Base-by-base conservation (phyloP, 1,284 basidiomycete genomes). In the Pisolithus thermaeus region DNA sequence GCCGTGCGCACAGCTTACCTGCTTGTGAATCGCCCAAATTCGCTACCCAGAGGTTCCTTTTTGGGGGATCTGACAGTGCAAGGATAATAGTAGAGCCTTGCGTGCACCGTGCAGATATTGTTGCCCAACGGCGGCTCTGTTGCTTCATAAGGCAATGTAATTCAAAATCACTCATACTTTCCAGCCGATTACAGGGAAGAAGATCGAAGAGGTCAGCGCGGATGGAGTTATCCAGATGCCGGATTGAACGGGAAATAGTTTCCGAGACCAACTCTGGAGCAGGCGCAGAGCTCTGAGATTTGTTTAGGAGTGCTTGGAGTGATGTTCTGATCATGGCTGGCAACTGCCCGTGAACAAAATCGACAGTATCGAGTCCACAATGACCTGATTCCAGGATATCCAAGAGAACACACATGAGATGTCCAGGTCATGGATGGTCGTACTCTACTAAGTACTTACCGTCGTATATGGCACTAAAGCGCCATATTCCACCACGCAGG, bases 1-100 rank as follows among this genome's bases (percentile, higher is more conserved):
- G 36, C 37, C 20, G 40, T 30, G 36, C 38, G 41, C 39, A 44
- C 35, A 46, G 28, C 69, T 44, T 58, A 83, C 83, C 78, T 65
- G 83, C 83, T 60, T 77, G 75, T 58, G 80, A 81, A 62, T 86
- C 79, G 14, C 83, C 83, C 32, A 87, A 68, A 63, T 81, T 84
- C n/a, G 76, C 79, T 37, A 84, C 69, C 83, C 83, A 86, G 11
- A 87, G 56, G 56, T 81, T 74, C 47, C 67, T 70, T 47, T 66
- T 72, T 9, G 60, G 55, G 4, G 81, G 77, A 63, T 85, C 80
- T 36, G 76, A 64, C 36, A 86, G 63, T 20, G 80, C 72, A 39
- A 84, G 61, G 32, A 87, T 68, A 22, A 77, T 77, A 1, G 84
- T 86, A n/a, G 75, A 73, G 27, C 84, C 84, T 40, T 81, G 75